Conservation (phyloP, 1,284 basidiomycete species). For the Malassezia vespertilionis region DNA sequence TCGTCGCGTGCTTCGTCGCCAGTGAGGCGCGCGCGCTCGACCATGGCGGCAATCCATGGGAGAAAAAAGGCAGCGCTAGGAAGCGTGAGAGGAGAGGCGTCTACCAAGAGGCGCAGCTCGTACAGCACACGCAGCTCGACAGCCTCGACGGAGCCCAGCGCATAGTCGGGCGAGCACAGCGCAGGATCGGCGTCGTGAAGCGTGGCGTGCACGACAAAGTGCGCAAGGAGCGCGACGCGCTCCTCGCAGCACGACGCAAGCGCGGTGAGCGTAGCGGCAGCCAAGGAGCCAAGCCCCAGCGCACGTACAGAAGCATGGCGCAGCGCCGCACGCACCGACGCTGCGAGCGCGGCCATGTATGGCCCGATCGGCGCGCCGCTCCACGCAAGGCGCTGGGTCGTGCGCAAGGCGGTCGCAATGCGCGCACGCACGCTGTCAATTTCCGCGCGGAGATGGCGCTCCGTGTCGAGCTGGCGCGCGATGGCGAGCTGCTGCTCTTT, state of each 20-base stretch:
- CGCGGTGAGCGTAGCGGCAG: slow-evolving; percentile 1
- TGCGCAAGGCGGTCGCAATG: slow-evolving; percentile 23
- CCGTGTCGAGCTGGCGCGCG: slow-evolving; percentile 36
- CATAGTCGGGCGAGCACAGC: slow-evolving; percentile 31
- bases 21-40: slow-evolving; percentile 60
- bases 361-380: slow-evolving; percentile 25
- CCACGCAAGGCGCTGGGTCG: slow-evolving; percentile 25
- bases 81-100: slow-evolving; percentile 70
- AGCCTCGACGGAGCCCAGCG: slow-evolving; percentile 48
- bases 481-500: slow-evolving; percentile 37
- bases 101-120: slow-evolving; percentile 68
- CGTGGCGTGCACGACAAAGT: slow-evolving; percentile 27
- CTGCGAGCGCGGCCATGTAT: slow-evolving; percentile 29
- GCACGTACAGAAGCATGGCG: slow-evolving; percentile 17
- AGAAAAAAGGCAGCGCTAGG: slow-evolving; percentile 72
- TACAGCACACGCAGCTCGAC: slow-evolving; percentile 77
- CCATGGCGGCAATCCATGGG: slow-evolving; percentile 64
- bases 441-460: slow-evolving; percentile 27
- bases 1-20: slow-evolving; percentile 55
- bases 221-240: slow-evolving; percentile 19
- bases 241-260: background rate
- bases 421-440: slow-evolving; percentile 25
- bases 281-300: slow-evolving; percentile 1
- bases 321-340: slow-evolving; percentile 27
- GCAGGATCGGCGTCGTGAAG: slow-evolving; percentile 32